A percentile compares a stretch with the other conserved stretches of the same genome.
Conservation (phyloP, 164 flowering plant species). For the Vitis labrusca region DNA sequence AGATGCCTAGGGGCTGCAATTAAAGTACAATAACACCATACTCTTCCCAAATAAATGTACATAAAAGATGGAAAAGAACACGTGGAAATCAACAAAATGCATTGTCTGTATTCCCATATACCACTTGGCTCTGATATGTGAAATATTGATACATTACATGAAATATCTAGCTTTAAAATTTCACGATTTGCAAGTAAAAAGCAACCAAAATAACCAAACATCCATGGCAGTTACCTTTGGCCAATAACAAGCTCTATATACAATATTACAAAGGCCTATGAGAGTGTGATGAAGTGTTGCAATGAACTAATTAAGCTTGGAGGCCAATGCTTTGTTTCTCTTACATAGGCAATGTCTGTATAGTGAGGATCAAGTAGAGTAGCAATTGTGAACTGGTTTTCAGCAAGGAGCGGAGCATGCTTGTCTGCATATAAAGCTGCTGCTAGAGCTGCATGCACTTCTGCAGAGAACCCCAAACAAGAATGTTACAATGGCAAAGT, state of each 20-base stretch:
- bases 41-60: too few relatives aligned
- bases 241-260: not conserved
- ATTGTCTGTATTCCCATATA: too few relatives aligned
- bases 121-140: too few relatives aligned
- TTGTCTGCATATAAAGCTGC: slow-evolving; percentile 67
- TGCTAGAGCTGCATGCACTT: slow-evolving; percentile 76
- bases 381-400: slow-evolving; percentile 71
- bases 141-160: too few relatives aligned
- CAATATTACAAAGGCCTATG: slow-evolving; percentile 20
- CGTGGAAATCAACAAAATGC: too few relatives aligned
- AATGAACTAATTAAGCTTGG: slow-evolving; percentile 70
- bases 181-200: too few relatives aligned
- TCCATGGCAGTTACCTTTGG: too few relatives aligned
- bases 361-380: slow-evolving; percentile 71
- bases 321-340: slow-evolving; percentile 75
- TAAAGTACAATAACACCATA: too few relatives aligned
- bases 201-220: too few relatives aligned
- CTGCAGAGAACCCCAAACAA: slow-evolving; percentile 28
- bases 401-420: slow-evolving; percentile 62
- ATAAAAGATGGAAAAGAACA: too few relatives aligned
- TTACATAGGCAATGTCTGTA: slow-evolving; percentile 61
- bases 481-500: not conserved
- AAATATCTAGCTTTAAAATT: too few relatives aligned
- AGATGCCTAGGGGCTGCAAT: too few relatives aligned
- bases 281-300: slow-evolving; percentile 62